Conservation (phyloP, 2,329 filamentous ascomycete genomes). For the Plenodomus tracheiphilus region DNA sequence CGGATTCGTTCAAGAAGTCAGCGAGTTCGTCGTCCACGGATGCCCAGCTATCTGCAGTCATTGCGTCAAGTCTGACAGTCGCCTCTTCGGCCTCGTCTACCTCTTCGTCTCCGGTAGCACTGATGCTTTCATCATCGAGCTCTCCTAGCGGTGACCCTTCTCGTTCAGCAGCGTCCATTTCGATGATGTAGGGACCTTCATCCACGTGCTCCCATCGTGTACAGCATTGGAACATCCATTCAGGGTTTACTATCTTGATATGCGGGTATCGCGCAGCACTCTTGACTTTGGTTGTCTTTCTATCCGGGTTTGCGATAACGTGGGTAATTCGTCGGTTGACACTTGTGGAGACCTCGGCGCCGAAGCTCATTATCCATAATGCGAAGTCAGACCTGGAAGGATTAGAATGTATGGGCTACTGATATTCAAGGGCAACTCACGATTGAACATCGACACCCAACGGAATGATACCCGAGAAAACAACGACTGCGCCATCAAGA, state of each 20-base stretch:
- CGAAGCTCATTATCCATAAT: constrained; percentile 83
- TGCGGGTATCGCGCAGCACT: constrained; percentile 77
- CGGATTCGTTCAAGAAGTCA: constrained; percentile 66
- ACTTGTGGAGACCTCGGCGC: constrained; percentile 67
- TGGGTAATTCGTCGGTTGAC: constrained; percentile 64
- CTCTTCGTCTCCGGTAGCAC: constrained; percentile 45
- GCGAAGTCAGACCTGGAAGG: constrained; percentile 72
- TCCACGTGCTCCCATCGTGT: constrained; percentile 80
- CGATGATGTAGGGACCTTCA: constrained; percentile 76
- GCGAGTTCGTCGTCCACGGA: constrained; percentile 70
- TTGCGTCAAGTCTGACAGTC: constrained; percentile 25
- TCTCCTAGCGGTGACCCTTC: constrained; percentile 44
- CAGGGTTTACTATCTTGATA: constrained; percentile 88
- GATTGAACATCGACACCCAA: constrained; percentile 74
- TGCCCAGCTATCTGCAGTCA: constrained; percentile 46
- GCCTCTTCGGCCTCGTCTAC: constrained; percentile 33
- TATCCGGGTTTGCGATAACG: constrained; percentile 69
- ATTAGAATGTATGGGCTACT: constrained; percentile 16
- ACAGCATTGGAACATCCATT: constrained; percentile 86
- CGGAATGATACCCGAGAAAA: constrained; percentile 89
- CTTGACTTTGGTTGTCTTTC: constrained; percentile 87
- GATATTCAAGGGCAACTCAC: constrained; percentile 38
- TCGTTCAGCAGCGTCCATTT: constrained; percentile 70
- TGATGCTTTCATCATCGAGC: constrained; percentile 49
- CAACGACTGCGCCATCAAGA: constrained; percentile 74